These are phyloP conservation scores for Chalaropsis thielavioides DNA, from an alignment of 2,329 filamentous ascomycete genomes.

Conservation along the genomic window DNA sequence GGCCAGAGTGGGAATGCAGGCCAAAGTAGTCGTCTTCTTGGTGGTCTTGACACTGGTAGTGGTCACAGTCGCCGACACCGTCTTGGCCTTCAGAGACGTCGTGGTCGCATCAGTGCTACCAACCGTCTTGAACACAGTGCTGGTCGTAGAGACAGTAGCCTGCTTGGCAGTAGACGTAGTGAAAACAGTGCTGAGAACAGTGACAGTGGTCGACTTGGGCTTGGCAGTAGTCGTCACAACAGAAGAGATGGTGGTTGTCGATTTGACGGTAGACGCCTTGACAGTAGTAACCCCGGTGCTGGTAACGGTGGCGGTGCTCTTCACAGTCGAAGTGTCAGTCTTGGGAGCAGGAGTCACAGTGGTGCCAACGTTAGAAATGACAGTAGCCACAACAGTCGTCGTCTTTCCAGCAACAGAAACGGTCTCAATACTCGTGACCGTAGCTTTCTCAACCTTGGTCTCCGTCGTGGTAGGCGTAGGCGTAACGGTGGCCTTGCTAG, in stretches of 20 bases:
- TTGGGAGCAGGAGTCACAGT: neutral
- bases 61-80: neutral
- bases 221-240: neutral
- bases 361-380: neutral
- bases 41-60: neutral
- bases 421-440: neutral
- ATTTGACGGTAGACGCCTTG: slow-evolving; percentile 9
- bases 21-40: slow-evolving; percentile 7
- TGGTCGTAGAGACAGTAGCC: neutral
- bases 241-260: slow-evolving; percentile 2
- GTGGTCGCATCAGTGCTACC: slow-evolving; percentile 9
- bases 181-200: neutral
- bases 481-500: neutral
- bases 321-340: neutral
- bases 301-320: slow-evolving; percentile 1
- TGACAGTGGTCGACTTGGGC: neutral
- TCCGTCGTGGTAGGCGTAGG: neutral
- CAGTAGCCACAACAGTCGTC: neutral
- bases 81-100: slow-evolving; percentile 4
- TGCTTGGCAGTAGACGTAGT: neutral
- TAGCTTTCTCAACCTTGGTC: neutral
- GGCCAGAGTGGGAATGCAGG: neutral
- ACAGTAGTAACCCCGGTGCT: neutral
- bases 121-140: slow-evolving; percentile 4
- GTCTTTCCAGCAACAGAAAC: slow-evolving; percentile 1